Evolutionary conservation across 108 stramenopile species (phyloP), one percentile per base, ranked within the genome.

Genomic region (Ochromonas danica): DNA sequence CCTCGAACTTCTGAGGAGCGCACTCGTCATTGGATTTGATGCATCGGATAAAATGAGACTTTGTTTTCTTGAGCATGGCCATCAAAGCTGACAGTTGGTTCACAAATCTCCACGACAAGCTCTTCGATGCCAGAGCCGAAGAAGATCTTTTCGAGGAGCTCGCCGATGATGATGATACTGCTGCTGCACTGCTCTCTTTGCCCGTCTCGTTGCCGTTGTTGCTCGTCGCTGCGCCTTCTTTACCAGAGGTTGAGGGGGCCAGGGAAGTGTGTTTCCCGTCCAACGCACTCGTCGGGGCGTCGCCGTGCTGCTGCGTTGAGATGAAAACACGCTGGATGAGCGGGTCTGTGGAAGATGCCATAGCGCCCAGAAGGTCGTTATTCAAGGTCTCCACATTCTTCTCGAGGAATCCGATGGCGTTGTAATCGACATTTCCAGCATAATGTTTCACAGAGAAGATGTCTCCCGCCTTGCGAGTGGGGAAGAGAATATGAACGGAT

Each of bases 41-140:
- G 43, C 82, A 82, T 17, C 82, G 70, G n/a, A 86, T 72, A 42
- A 83, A 86, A 71, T 83, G 82, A 31, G 71, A 65, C 0, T 83
- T 40, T 0, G 70, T 71, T 22, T 40, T 63, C 17, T 42, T 35
- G 33, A 83, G 78, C 0, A 65, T 63, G 3, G n/a, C 35, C 70
- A 80, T 80, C 27, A 83, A 79, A 0, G n/a, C 1, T 22, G 36
- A 57, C n/a, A 83, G 42, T 79, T 83, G 83, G 6, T 72, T 33
- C 25, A 22, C 35, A 70, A 83, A 83, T 27, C 72, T 3, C 51
- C 51, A 57, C 28, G 72, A 75, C 10, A 75, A 42, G 22, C 45
- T 57, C 6, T 27, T 17, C 6, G 45, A 51, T 14, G 45, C 6
- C 6, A 6, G 14, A 51, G 45, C 45, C 6, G 6, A 14, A 14